Evolutionary conservation across 257 asterid species (phyloP).

Genomic region (Knoxia roxburghii): DNA sequence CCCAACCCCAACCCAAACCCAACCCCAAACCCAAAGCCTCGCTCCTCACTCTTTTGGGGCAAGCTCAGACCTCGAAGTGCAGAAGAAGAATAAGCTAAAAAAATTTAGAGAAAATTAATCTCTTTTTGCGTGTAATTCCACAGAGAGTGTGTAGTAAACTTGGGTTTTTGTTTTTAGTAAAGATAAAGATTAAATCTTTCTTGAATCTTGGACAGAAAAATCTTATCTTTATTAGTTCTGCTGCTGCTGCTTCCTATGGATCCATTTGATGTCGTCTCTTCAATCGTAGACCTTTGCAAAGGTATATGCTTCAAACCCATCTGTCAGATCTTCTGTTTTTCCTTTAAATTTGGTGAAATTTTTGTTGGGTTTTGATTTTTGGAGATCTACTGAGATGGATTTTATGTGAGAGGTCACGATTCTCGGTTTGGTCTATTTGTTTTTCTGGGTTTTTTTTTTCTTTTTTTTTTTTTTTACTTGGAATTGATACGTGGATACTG

Average conservation of each 20-base stretch:
- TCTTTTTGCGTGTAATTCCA: slow-evolving; percentile 12
- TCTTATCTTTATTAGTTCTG: slow-evolving; percentile 22
- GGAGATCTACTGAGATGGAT: slow-evolving; percentile 43
- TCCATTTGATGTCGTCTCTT: slow-evolving; percentile 39
- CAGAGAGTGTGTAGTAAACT: slow-evolving; percentile 1
- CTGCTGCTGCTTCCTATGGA: slow-evolving; percentile 35
- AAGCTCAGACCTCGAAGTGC: slow-evolving; percentile 21
- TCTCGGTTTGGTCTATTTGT: slow-evolving; percentile 4
- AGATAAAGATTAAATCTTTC: background rate
- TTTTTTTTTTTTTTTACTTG: too few species aligned
- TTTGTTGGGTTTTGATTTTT: slow-evolving; percentile 18
- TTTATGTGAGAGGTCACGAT: slow-evolving; percentile 20
- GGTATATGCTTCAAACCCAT: slow-evolving; percentile 34
- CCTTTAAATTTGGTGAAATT: background rate
- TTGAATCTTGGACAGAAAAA: slow-evolving; percentile 25
- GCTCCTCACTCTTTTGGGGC: slow-evolving; percentile 10
- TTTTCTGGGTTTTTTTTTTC: background rate
- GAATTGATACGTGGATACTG: background rate
- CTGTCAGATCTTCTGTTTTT: slow-evolving; percentile 28
- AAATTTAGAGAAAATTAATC: slow-evolving; percentile 19
- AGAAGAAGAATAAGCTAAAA: slow-evolving; percentile 6
- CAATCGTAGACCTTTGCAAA: slow-evolving; percentile 46
- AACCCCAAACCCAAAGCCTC: background rate
- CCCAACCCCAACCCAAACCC: slow-evolving; percentile 3
- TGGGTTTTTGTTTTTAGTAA: background rate